Base-by-base conservation (phyloP, 2,329 filamentous ascomycete species). In the Epichloe gansuensis region DNA sequence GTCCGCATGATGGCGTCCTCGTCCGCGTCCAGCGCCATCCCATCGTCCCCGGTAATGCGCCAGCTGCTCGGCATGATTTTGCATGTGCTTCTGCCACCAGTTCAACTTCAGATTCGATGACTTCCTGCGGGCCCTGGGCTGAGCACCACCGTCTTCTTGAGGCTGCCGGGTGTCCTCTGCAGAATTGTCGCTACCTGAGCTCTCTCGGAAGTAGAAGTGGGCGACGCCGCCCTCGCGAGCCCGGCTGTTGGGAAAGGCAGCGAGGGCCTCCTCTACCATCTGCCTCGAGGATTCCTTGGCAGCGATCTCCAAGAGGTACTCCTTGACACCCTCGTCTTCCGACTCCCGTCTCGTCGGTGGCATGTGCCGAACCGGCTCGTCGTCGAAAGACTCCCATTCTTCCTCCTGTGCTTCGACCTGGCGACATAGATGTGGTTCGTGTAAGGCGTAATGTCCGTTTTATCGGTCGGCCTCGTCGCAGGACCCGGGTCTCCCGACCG, bases 51-150 rank as follows among this genome's bases (percentile, higher is more conserved):
- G 69, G 43, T 75, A 74, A 59, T 75, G 69, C 56, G 82, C 76
- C 48, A 83, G 66, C 60, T 83, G 74, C 59, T 88, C 81, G 50
- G 83, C 85, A 67, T 91, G 85, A 60, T 83, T 78, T 59, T 88
- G 85, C 85, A 93, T 87, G 60, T 89, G 84, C 61, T 83, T 79
- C 62, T 93, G 76, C 63, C 89, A 88, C 83, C 86, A 91, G 50
- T 76, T 76, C 60, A 83, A 73, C 50, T 79, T 76, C 59, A 82
- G 75, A 48, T 80, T 77, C 2, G 81, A 83, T 46, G 81, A 81
- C 62, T 83, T 81, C 42, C 81, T 76, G 54, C 79, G 73, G 28
- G 64, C 54, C 43, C 69, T 66, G 49, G 65, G 55, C 52, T 60
- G 59, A 44, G 53, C 54, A 34, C 52, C 54, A 28, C 54, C 55